Base-by-base conservation (phyloP, 495 filamentous ascomycete genomes). In the Daldinia vernicosa region DNA sequence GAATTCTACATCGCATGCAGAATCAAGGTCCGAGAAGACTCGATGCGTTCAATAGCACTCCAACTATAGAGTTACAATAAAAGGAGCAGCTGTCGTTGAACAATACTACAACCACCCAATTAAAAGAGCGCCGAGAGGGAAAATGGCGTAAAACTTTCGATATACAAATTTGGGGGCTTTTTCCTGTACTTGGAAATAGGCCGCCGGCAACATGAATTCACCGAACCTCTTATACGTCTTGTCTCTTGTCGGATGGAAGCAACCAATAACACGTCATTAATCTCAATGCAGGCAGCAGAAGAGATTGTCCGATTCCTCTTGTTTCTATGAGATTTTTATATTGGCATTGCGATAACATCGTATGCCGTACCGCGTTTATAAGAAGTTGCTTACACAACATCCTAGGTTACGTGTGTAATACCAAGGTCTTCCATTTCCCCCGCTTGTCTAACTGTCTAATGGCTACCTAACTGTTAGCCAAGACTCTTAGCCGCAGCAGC, bases 81-180 rank as follows among this genome's bases (percentile, higher is more conserved):
- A 8, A 63, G 9, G 53, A 57, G 39, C 8, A 14, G 27, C 22
- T 39, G 30, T 24, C 14, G 54, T 51, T 39, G 11, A 33, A 52
- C 63, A 19, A 14, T 3, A 6, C 51, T 27, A 2, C 11, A 17
- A 24, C 15, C 11, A 6, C 1, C 65, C 57, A 67, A 67, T 57
- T 7, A 60, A 35, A 62, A n/a, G 8, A 27, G 39, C 43, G 27
- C 58, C 66, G 40, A 52, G 66, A 51, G 26, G 12, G 2, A 19
- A 58, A 56, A 27, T 27, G 37, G 4, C 19, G 50, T 9, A 6
- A 53, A 30, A 2, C 3, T 19, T 19, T 28, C 9, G 27, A 53
- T 28, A 52, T 52, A 28, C 11, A n/a, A 53, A 53, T 17, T 53
- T 15, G 27, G 27, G 30, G 30, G 8, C 14, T 37, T 37, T 22